Evolutionary conservation across 2,329 filamentous ascomycete genomes (phyloP), one percentile per base, ranked within the genome.

Genomic region (Camptophora hylomeconis): DNA sequence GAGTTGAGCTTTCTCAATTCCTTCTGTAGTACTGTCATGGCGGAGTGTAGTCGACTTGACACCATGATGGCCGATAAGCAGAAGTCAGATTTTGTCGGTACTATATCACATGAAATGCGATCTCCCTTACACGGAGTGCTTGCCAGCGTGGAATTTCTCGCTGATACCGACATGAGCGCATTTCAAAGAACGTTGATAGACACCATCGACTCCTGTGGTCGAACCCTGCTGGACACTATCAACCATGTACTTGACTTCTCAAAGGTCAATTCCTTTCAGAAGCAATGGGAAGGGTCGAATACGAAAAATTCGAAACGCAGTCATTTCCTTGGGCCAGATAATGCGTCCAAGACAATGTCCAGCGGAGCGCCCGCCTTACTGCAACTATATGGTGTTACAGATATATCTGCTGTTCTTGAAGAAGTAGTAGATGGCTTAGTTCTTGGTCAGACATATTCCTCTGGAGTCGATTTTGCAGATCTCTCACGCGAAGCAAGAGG

Each of bases 81-180:
- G 7, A 69, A 70, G 34, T 57, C 57, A 1, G 63, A 66, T 8
- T 65, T 70, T 23, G 57, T 70, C 10, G 58, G 60, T 0, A 61
- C 57, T 0, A 62, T 69, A 15, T 62, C 56, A 16, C 66, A 69
- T 38, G 66, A 70, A 36, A 48, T 69, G 5, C 51, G 63, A 4
- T 58, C 46, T 19, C 66, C 55, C 13, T 46, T 59, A 20, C 66
- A 61, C 30, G 63, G 58, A 16, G 56, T 60, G 18, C 47, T 62
- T 10, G 63, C 60, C 1, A 65, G 59, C n/a, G 50, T 58, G 1
- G 65, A 69, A 35, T 54, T 68, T 5, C 40, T 69, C 3, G 51
- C 56, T 3, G 60, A 62, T 3, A 65, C 60, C 2, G 44, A 45
- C 10, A 49, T 49, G 6, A 53, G 55, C 28, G 43, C 50, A 2